Percentiles rank a stretch among this genome's conserved stretches.
Evolutionary conservation across 1,284 basidiomycete species (phyloP).

Genomic region (Nidula niveotomentosa): DNA sequence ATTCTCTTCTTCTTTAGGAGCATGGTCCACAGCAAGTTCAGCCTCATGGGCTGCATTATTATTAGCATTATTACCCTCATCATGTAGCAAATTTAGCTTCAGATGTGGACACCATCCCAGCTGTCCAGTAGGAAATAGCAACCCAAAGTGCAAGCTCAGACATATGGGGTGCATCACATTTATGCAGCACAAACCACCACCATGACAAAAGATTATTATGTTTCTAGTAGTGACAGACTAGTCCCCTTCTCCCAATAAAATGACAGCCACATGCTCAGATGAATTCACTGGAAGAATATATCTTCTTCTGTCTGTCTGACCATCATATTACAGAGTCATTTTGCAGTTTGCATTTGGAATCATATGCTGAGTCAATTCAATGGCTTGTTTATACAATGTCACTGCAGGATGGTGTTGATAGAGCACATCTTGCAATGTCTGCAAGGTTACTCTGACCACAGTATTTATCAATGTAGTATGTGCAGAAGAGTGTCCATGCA

Average conservation of each 20-base stretch:
- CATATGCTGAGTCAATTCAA: conserved; percentile 19
- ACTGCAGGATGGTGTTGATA: conserved; percentile 20
- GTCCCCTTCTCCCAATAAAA: conserved; percentile 23
- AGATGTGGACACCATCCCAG: conserved; percentile 27
- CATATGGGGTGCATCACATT: conserved; percentile 27
- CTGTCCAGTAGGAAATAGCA: conserved; percentile 33
- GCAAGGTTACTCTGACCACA: conserved; percentile 4
- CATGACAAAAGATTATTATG: conserved; percentile 19
- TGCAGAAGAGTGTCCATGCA: background rate
- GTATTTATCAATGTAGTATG: conserved; percentile 2
- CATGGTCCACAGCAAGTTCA: background rate
- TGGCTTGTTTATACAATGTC: conserved; percentile 18
- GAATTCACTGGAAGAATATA: conserved; percentile 24
- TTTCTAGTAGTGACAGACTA: conserved; percentile 14
- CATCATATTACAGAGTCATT: conserved; percentile 14
- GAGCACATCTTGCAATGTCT: conserved; percentile 13
- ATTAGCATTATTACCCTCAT: background rate
- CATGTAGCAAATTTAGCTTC: background rate
- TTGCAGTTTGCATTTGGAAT: conserved; percentile 14
- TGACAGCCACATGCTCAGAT: conserved; percentile 25
- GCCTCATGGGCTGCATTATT: background rate
- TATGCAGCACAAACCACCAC: conserved; percentile 22
- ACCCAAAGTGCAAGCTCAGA: conserved; percentile 31
- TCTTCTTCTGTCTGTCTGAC: conserved; percentile 11
- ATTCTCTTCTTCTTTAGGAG: background rate